Conservation (phyloP, 2,329 filamentous ascomycete species). For the Zymoseptoria ardabiliae region DNA sequence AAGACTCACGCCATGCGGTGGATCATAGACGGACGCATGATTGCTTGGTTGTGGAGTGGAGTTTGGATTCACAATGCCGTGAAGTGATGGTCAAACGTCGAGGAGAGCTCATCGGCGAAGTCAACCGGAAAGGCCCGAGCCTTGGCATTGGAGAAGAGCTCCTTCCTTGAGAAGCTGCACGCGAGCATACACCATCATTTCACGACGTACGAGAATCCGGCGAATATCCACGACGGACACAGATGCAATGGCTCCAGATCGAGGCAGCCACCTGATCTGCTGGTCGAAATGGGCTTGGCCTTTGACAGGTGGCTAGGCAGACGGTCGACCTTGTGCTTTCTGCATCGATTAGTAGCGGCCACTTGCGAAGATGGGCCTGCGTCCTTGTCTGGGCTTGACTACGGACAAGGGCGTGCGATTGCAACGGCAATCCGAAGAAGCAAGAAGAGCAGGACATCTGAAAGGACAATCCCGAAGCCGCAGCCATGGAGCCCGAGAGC, state of each 20-base stretch:
- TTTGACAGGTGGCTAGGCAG: conserved; percentile 38
- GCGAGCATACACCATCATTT: background rate
- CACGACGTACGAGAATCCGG: background rate
- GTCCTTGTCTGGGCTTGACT: background rate
- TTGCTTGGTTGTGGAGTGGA: conserved; percentile 4
- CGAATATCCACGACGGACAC: conserved; percentile 1
- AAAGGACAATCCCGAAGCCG: background rate
- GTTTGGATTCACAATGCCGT: background rate
- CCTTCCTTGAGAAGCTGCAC: background rate
- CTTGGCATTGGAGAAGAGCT: background rate
- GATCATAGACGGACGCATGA: conserved; percentile 30
- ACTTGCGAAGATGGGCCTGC: conserved; percentile 1
- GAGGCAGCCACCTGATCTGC: conserved; percentile 20
- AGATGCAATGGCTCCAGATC: conserved; percentile 31
- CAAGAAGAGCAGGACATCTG: background rate
- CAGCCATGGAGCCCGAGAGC: background rate
- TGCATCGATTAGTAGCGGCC: conserved; percentile 26
- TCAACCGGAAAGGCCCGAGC: background rate
- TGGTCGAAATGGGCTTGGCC: conserved; percentile 36
- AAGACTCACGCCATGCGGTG: conserved; percentile 37
- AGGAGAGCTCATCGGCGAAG: background rate
- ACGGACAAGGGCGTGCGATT: background rate
- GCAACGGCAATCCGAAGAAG: background rate
- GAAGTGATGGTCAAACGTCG: background rate
- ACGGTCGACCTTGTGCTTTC: conserved; percentile 36